Conservation (phyloP, 192 early-diverging fungal species). For the Coemansia sp. region DNA sequence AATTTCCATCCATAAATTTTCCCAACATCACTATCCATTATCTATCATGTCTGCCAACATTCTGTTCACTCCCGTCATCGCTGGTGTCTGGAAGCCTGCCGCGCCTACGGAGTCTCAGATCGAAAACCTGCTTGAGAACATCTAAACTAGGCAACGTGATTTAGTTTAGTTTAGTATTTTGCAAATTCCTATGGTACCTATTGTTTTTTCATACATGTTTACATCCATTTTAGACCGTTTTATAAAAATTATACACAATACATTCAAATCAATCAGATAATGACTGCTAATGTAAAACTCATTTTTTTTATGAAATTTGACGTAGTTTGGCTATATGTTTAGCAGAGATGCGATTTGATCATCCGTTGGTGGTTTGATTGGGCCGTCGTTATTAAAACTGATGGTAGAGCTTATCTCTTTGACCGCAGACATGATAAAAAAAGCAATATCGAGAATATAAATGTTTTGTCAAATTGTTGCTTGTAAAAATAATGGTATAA, state of each 20-base stretch:
- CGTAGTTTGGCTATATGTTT: not conserved
- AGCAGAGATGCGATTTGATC: not conserved
- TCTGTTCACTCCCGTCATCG: not conserved
- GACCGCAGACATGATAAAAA: no score
- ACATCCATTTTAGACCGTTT: not conserved
- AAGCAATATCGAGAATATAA: no score
- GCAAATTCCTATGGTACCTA: not conserved
- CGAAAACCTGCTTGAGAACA: slow-evolving; percentile 2
- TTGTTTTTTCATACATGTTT: no score
- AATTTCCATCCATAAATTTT: not conserved
- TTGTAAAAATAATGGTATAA: not conserved
- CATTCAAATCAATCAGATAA: slow-evolving; percentile 11
- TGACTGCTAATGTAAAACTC: not conserved
- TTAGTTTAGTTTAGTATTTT: not conserved
- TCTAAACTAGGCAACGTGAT: not conserved
- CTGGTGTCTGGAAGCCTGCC: slow-evolving; percentile 1
- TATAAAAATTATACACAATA: not conserved
- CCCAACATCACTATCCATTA: not conserved
- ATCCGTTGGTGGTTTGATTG: slow-evolving; percentile 3
- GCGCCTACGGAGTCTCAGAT: slow-evolving; percentile 2
- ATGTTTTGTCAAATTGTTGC: not conserved
- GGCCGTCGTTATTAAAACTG: not conserved
- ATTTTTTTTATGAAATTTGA: not conserved
- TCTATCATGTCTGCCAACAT: not conserved
- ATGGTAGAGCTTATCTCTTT: not conserved